These are phyloP conservation scores for Rhypophila decipiens DNA, from an alignment of 495 filamentous ascomycete genomes.

Conservation along the genomic window DNA sequence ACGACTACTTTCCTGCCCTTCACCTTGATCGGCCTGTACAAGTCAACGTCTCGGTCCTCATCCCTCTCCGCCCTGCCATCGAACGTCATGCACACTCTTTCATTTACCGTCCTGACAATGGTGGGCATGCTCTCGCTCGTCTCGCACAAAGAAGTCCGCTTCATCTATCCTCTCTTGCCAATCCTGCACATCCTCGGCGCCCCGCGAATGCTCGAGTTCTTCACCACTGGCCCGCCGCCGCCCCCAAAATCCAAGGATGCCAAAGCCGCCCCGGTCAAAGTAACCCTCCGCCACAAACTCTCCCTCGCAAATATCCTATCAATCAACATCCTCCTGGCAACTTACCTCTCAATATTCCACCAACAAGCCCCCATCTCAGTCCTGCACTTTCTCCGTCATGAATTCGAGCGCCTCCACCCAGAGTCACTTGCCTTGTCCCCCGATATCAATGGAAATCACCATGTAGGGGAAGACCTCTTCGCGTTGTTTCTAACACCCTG, in stretches of 20 bases:
- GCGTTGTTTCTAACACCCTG: conserved; percentile 94
- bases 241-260: conserved; percentile 12
- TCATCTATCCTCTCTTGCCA: conserved; percentile 90
- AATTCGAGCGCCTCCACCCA: conserved; percentile 53
- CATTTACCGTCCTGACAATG: conserved; percentile 53
- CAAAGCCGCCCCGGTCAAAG: too few species aligned
- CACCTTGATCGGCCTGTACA: conserved; percentile 58
- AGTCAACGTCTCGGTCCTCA: conserved; percentile 27
- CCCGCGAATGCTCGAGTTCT: conserved; percentile 58
- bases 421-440: conserved; percentile 20
- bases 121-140: conserved; percentile 64
- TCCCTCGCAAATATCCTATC: conserved; percentile 53
- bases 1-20: conserved; percentile 81
- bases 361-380: conserved; percentile 71
- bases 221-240: conserved; percentile 42
- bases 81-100: conserved; percentile 51
- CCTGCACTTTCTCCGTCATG: conserved; percentile 63
- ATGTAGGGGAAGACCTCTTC: conserved; percentile 43
- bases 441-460: neutral
- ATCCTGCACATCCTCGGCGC: conserved; percentile 76
- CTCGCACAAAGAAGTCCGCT: conserved; percentile 95
- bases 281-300: conserved; percentile 41
- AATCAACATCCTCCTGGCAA: conserved; percentile 63
- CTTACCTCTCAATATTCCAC: conserved; percentile 70
- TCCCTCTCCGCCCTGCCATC: conserved; percentile 28